Evolutionary conservation across 2,329 filamentous ascomycete genomes (phyloP), one percentile per base, ranked within the genome.

Genomic region (Drechmeria coniospora): DNA sequence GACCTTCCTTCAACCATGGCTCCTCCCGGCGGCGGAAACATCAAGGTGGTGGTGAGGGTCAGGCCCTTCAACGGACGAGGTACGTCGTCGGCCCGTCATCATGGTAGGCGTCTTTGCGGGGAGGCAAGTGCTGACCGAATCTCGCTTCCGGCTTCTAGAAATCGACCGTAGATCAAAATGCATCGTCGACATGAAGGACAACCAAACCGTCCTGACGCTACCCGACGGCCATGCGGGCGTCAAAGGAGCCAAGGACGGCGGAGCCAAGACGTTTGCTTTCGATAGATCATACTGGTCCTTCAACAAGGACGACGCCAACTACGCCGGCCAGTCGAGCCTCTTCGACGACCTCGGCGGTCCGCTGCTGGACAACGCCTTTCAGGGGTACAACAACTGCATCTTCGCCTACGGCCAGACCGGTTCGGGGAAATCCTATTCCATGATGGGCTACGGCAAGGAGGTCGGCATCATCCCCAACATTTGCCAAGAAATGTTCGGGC

Each of bases 251-350:
- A 84, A 86, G 51, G 74, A 77, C 33, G 63, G 71, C 27, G 77
- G 73, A 6, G 65, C 70, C 36, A 95, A 94, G 54, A 68, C 76
- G 2, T 98, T 98, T 53, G 87, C 87, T 26, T 98, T 94, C 56
- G 90, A 98, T 59, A 76, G 77, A 46, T 94, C 84, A 29, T 98
- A 98, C 59, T 98, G 90, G 90, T 95, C 87, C 29, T 98, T 95
- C 55, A 74, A 86, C 57, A 79, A 79, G 44, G 66, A 65, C 25
- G 83, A 84, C 40, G 56, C 70, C 1, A 76, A 81, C 53, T 98
- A 86, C 52, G 87, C 90, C 24, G 83, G 81, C 12, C 90, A 98
- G 51, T 79, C 87, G 34, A 71, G 90, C 46, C 64, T 98, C 12
- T 92, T 93, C 52, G 66, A 74, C 29, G 90, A 95, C 49, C 59